These are phyloP conservation scores for Euryodendron excelsum DNA, from an alignment of 148 eudicot species.

Conservation along the genomic window DNA sequence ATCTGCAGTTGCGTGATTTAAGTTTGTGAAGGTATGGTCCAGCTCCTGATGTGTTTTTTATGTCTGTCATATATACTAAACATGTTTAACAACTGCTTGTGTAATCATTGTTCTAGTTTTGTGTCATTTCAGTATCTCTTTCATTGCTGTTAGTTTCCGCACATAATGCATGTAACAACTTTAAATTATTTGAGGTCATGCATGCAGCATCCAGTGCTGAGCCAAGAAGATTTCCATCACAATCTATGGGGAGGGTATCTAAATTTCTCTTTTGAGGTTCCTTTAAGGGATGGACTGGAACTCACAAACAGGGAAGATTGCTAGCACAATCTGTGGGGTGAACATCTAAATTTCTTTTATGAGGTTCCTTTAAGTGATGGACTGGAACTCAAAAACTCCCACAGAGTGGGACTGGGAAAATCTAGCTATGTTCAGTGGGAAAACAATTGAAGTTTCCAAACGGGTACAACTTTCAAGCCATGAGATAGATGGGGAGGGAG, in stretches of 20 bases:
- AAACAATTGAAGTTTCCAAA: slow-evolving; percentile 35
- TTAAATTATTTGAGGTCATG: not conserved
- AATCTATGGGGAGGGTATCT: not conserved
- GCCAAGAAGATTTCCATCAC: not conserved
- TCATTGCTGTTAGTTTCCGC: not conserved
- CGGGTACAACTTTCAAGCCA: slow-evolving; percentile 40
- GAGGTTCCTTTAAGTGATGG: slow-evolving; percentile 45
- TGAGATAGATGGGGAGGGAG: slow-evolving; percentile 44
- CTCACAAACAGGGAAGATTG: no score
- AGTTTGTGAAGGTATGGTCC: slow-evolving; percentile 8
- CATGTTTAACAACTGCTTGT: no score
- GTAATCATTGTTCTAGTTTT: not conserved
- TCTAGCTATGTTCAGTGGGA: slow-evolving; percentile 41
- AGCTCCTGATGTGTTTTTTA: not conserved
- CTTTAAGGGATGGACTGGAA: no score
- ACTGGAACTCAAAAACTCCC: slow-evolving; percentile 39
- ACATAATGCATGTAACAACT: not conserved
- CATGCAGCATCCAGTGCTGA: not conserved
- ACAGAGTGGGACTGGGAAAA: slow-evolving; percentile 63
- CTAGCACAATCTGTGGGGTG: no score
- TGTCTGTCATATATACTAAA: no score
- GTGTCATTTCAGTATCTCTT: not conserved
- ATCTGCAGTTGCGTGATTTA: not conserved
- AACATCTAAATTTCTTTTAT: no score
- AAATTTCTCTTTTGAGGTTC: no score